Conservation (phyloP, 148 eudicot genomes). For the Vaccinium myrtillus region DNA sequence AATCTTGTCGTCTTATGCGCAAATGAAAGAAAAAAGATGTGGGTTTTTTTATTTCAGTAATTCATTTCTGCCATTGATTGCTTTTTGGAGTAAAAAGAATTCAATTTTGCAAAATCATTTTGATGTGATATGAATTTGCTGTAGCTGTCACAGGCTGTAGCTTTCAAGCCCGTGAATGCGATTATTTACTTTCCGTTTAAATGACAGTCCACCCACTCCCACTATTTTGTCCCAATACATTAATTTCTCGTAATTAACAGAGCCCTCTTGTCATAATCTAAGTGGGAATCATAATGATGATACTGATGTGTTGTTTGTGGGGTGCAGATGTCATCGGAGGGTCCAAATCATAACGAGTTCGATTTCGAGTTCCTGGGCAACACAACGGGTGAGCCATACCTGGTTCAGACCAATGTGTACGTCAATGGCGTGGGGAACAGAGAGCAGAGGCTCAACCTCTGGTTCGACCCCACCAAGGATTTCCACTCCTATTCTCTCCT, state of each 20-base stretch:
- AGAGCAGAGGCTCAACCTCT: conserved; percentile 76
- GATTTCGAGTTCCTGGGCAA: conserved; percentile 94
- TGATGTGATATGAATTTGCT: no score
- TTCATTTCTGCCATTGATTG: not conserved
- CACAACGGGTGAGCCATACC: conserved; percentile 78
- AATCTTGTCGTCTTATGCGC: not conserved
- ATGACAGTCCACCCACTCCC: not conserved
- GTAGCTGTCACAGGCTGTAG: not conserved
- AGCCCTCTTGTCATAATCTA: not conserved
- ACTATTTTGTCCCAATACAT: not conserved
- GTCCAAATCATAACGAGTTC: conserved; percentile 76
- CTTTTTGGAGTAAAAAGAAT: not conserved
- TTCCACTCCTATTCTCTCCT: conserved; percentile 67
- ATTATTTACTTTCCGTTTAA: not conserved
- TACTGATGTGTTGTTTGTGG: not conserved
- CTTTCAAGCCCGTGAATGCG: conserved; percentile 13
- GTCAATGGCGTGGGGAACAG: conserved; percentile 87
- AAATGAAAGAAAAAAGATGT: not conserved
- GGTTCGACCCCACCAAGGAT: conserved; percentile 84
- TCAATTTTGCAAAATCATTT: no score
- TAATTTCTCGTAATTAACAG: not conserved
- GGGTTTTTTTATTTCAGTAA: not conserved
- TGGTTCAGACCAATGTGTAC: conserved; percentile 77
- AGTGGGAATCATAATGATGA: no score
- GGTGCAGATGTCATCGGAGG: conserved; percentile 84